phyloP scores from a whole-genome alignment of 2,329 filamentous ascomycete species.

The Aspergillus sp. region DNA sequence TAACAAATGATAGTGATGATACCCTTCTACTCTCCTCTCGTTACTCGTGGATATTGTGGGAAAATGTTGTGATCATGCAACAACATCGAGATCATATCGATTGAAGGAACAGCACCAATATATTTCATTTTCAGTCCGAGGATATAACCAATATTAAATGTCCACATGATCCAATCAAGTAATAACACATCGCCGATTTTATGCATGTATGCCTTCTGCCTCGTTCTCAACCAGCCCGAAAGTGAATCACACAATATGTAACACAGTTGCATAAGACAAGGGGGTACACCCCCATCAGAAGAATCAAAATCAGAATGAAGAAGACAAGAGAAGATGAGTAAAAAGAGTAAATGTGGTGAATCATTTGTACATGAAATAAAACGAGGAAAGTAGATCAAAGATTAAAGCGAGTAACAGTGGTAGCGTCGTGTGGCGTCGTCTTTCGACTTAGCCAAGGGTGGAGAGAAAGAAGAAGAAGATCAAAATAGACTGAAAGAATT shows the following conservation, averaged over 20 bases:
- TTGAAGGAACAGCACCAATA: too few species aligned
- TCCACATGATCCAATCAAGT: too few species aligned
- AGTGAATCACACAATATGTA: neutral
- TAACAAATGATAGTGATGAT: neutral
- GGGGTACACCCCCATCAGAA: neutral
- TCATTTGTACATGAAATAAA: neutral
- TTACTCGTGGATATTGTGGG: too few species aligned
- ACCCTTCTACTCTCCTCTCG: neutral
- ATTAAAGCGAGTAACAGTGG: neutral
- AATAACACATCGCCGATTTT: too few species aligned
- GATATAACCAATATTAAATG: too few species aligned
- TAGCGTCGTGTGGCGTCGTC: too few species aligned
- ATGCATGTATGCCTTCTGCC: neutral
- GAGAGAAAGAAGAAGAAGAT: neutral
- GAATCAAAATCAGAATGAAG: neutral
- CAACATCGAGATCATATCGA: too few species aligned
- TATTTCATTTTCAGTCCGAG: too few species aligned
- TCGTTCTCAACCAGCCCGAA: neutral
- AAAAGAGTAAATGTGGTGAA: neutral
- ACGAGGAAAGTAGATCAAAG: neutral
- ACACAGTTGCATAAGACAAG: too few species aligned
- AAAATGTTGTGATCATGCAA: too few species aligned
- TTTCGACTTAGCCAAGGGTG: neutral
- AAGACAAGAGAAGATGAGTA: slow-evolving; percentile 1
- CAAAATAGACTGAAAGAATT: neutral